Conservation (phyloP, 371 early-diverging fungal species). For the Basidiobolus meristosporus region DNA sequence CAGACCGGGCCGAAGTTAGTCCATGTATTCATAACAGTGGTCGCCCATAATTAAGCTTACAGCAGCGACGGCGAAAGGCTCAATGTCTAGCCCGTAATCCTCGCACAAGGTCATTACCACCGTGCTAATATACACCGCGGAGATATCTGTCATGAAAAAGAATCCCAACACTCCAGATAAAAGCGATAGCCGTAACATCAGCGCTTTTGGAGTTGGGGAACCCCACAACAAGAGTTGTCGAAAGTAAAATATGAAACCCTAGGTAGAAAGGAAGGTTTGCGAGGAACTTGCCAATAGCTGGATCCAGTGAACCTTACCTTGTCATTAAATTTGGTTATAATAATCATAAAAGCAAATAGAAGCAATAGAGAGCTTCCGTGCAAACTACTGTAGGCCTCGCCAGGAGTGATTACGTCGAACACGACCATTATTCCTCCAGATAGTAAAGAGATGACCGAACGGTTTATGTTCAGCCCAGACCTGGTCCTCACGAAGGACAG, state of each 20-base stretch:
- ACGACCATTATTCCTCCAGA: constrained; percentile 5
- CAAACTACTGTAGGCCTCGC: constrained; percentile 1
- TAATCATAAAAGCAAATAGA: constrained; percentile 4
- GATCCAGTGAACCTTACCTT: no score
- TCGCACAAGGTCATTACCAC: constrained; percentile 5
- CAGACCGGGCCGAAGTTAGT: neutral
- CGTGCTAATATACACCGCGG: constrained; percentile 2
- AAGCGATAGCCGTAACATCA: constrained; percentile 3
- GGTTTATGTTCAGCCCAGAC: no score
- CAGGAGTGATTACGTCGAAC: constrained; percentile 2
- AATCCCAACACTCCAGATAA: constrained; percentile 2
- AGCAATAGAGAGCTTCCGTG: constrained; percentile 2
- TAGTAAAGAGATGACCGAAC: no score
- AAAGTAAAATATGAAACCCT: constrained; percentile 1
- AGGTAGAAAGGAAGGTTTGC: no score
- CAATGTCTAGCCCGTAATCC: constrained; percentile 3
- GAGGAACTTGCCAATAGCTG: no score
- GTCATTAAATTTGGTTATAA: constrained; percentile 2
- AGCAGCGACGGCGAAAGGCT: constrained; percentile 4
- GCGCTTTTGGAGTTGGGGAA: neutral
- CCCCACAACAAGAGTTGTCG: constrained; percentile 1
- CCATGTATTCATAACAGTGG: neutral
- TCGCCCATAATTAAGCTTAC: neutral
- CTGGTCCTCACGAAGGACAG: no score
- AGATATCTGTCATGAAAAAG: constrained; percentile 4